Evolutionary conservation across 1,139 yeast genomes (phyloP), one percentile per base, ranked within the genome.

Genomic region (Taphrina betulina): DNA sequence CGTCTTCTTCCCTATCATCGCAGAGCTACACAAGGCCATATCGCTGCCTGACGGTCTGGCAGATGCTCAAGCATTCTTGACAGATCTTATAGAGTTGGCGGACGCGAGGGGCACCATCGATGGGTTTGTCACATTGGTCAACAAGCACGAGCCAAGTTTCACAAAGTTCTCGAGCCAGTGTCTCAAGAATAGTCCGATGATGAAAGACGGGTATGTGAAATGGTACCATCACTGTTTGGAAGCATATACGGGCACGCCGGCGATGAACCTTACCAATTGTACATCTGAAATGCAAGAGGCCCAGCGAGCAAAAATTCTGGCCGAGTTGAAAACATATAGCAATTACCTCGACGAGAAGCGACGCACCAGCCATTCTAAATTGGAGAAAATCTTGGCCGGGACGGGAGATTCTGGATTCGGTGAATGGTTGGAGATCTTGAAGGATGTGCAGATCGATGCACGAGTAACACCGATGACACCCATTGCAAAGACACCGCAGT

Each of bases 181-280:
- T 16, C n/a, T 44, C 7, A 37, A 26, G 28, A 57, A 57, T 24
- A 41, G 54, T 14, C 53, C 53, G 17, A 35, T 23, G 34, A 19
- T 57, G 40, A 45, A 43, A 24, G 36, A 20, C 3, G 57, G 54
- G 12, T 57, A 53, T 16, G 31, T 40, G 10, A 36, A 34, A 17
- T 57, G 59, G 59, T 57, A 57, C 23, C 43, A 53, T 16, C 59
- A 57, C 34, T 57, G 59, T 17, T 38, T 57, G 26, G 28, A 23
- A 14, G 57, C 53, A 4, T 44, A 44, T 24, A 45, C 43, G 12
- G 57, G 45, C 17, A 28, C 29, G 14, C 57, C 52, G 5, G 57
- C 41, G 14, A 45, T 43, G 31, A 36, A 43, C 10, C 46, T 53
- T 29, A 16, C 26, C 14, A 14, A 31, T 7, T 19, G 42, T 22